Evolutionary conservation across 495 filamentous ascomycete species (phyloP), one percentile per base, ranked within the genome.

Genomic region (Podospora australis): DNA sequence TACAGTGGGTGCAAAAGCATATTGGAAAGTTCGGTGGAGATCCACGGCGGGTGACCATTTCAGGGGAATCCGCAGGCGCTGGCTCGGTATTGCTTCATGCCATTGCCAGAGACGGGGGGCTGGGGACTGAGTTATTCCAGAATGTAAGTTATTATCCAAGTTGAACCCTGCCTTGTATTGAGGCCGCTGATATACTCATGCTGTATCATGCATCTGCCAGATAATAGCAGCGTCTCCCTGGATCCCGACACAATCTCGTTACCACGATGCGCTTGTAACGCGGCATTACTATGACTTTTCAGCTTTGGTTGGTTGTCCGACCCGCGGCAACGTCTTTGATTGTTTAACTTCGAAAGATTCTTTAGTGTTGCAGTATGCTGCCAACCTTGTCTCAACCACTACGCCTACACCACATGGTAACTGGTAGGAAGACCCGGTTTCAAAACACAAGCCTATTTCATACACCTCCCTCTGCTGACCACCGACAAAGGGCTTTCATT

Each of bases 11-110:
- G 36, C 67, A 73, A 32, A 74, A 79, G 34, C 78, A 81, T 34
- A 81, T 82, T 44, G 68, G 48, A 2, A 63, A 67, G 6, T 81
- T 82, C 54, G 71, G 75, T 7, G 75, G 79, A 1, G 60, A 68
- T 46, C 65, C 64, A 29, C 22, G 46, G 1, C 60, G 62, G 34
- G 71, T 77, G 1, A 69, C 68, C 11, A 54, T 71, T 13, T 63
- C 59, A 57, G 71, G 67, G n/a, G 70, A 72, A 57, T 75, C 69
- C 1, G 75, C 77, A 2, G 78, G 80, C 10, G 79, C 63, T 7
- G 56, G 56, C 1, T 52, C 50, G 11, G 39, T 60, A 13, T 22
- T 61, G 39, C 14, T 53, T n/a, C 58, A 56, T 36, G 58, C 44
- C 6, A 32, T 57, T n/a, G 52, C 55, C n/a, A 21, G 19, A 20